Percentiles rank a stretch among this genome's conserved stretches.
Evolutionary conservation across 805 yeast species (phyloP).

Genomic region (Ogataea minuta): DNA sequence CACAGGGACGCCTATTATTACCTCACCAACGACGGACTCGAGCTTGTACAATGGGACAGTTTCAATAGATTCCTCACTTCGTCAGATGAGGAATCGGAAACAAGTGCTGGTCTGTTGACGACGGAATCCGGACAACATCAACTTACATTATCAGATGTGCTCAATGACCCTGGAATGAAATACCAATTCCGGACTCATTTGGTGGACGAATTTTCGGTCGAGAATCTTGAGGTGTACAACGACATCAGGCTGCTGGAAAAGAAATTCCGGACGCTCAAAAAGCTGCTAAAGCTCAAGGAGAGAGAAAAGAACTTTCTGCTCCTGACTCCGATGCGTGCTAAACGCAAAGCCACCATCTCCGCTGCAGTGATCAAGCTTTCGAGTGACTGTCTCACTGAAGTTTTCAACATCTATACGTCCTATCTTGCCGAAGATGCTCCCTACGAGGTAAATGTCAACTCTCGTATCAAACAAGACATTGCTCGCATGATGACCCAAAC

Average conservation of each 20-base stretch:
- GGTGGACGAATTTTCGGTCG: slow-evolving; percentile 63
- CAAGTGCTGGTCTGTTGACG: neutral
- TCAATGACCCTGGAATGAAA: slow-evolving; percentile 74
- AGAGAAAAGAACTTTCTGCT: slow-evolving; percentile 21
- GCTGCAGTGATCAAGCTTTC: slow-evolving; percentile 43
- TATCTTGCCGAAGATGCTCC: slow-evolving; percentile 68
- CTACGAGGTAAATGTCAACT: slow-evolving; percentile 65
- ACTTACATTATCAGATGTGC: slow-evolving; percentile 38
- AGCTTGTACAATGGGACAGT: slow-evolving; percentile 25
- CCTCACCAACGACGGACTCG: slow-evolving; percentile 23
- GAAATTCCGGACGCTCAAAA: slow-evolving; percentile 43
- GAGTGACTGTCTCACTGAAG: slow-evolving; percentile 56
- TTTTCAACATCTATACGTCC: slow-evolving; percentile 63
- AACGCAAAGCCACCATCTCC: slow-evolving; percentile 33
- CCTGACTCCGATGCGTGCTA: slow-evolving; percentile 18
- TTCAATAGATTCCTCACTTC: neutral
- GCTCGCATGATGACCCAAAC: slow-evolving; percentile 16
- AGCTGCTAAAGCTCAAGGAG: slow-evolving; percentile 34
- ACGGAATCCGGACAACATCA: slow-evolving; percentile 6
- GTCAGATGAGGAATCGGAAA: slow-evolving; percentile 9
- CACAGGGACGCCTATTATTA: slow-evolving; percentile 24
- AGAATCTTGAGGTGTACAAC: slow-evolving; percentile 69
- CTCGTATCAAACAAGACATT: slow-evolving; percentile 23
- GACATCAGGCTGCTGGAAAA: slow-evolving; percentile 54
- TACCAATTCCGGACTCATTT: slow-evolving; percentile 66